Evolutionary conservation across 23 red algal species (phyloP), one percentile per base, ranked within the genome.

Genomic region (Gracilariopsis chorda): DNA sequence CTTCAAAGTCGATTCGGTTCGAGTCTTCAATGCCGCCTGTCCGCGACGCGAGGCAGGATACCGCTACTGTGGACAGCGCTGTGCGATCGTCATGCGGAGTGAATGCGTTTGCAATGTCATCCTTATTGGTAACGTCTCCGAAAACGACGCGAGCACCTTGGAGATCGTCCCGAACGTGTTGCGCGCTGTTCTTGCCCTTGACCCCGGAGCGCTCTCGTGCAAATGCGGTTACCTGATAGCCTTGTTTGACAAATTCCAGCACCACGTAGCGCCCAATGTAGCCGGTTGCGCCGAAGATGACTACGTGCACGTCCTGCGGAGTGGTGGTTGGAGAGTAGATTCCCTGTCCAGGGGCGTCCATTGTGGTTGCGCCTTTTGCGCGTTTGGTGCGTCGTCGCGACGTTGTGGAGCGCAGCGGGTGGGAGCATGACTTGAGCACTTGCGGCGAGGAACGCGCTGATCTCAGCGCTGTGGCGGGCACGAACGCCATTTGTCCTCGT

Each of bases 201-300:
- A 95, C 84, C 3, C 92, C 92, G 11, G 92, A 95, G 25, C 58
- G 47, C 0, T 56, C 24, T 1, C 92, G 62, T 3, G 72, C 32
- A 89, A 95, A 95, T 14, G 85, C 92, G 23, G 62, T 61, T 4
- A 95, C 92, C 10, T 28, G n/a, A 51, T 95, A 95, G 17, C 92
- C 92, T 35, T 77, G 92, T 56, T 32, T 25, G 6, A 84, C 32
- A 37, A 95, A 90, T 51, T 95, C 84, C 7, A 17, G 10, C 44
- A 72, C 75, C 25, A 95, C 92, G 14, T 64, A 89, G 10, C 84
- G 79, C 13, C 92, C 92, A 30, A 95, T 95, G 62, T 95, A 95
- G 21, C 92, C 92, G 7, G 92, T 95, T 6, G 83, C 84, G 37
- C 92, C 92, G 45, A 95, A 95, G 20, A 95, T 68, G 1, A 95